These are phyloP conservation scores for Dioscorea cayenensis DNA, from an alignment of 116 monocot genomes.

Conservation along the genomic window DNA sequence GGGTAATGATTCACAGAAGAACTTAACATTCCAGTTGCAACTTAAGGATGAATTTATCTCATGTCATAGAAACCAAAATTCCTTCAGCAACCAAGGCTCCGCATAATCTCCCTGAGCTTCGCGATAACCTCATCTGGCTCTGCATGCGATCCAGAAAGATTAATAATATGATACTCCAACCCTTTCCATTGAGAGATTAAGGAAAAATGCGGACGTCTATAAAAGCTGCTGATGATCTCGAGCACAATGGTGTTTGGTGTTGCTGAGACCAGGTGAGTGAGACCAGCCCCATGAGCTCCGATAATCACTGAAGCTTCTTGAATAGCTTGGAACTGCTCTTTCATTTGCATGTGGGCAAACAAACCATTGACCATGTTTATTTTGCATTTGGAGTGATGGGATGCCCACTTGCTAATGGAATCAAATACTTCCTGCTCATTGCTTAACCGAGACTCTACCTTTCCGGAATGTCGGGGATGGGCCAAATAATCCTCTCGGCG, in stretches of 20 bases:
- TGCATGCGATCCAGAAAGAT: constrained; percentile 76
- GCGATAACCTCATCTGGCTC: constrained; percentile 44
- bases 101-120: constrained; percentile 57
- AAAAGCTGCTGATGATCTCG: constrained; percentile 84
- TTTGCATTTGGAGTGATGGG: constrained; percentile 45
- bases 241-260: constrained; percentile 54
- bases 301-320: constrained; percentile 81
- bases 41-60: too few relatives aligned
- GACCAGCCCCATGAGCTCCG: constrained; percentile 97
- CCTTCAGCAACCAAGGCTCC: constrained; percentile 64
- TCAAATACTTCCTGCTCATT: constrained; percentile 84
- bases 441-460: constrained; percentile 65
- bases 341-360: constrained; percentile 93
- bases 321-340: constrained; percentile 66
- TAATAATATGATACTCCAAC: constrained; percentile 75
- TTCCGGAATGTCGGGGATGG: constrained; percentile 84
- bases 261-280: constrained; percentile 79
- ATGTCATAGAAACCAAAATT: background rate
- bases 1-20: too few relatives aligned
- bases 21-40: too few relatives aligned
- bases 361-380: constrained; percentile 75
- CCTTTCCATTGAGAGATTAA: constrained; percentile 93
- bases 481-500: constrained; percentile 94
- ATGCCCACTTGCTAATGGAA: constrained; percentile 57
- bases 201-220: constrained; percentile 74